Percentiles rank a stretch among this genome's conserved stretches.
Evolutionary conservation across 352 stramenopile species (phyloP).

Genomic region (Globisporangium barbulae): DNA sequence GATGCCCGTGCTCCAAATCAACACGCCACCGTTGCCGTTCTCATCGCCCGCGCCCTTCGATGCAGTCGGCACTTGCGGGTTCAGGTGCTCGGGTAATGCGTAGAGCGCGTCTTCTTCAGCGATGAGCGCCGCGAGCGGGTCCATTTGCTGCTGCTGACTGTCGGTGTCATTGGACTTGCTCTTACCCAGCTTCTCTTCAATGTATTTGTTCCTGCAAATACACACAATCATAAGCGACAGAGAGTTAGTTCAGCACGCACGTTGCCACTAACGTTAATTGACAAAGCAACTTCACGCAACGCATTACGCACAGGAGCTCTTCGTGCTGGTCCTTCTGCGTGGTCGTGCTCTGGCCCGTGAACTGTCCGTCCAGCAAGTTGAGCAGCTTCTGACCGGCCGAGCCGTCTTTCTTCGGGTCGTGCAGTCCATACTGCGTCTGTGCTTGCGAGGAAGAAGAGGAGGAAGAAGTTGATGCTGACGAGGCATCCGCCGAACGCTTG

Average conservation of each 20-base stretch:
- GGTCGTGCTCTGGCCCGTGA: constrained; percentile 64
- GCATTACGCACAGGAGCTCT: constrained; percentile 50
- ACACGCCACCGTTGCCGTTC: constrained; percentile 52
- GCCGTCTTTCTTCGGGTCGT: constrained; percentile 74
- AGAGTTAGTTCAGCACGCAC: neutral
- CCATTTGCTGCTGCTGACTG: neutral
- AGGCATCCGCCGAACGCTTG: neutral
- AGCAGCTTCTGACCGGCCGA: constrained; percentile 67
- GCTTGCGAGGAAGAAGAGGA: constrained; percentile 1
- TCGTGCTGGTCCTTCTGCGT: constrained; percentile 72
- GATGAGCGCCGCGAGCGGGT: constrained; percentile 14
- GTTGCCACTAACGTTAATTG: neutral
- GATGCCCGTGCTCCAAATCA: constrained; percentile 78
- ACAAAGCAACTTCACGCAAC: neutral
- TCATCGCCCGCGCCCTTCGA: constrained; percentile 32
- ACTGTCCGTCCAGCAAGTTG: constrained; percentile 73
- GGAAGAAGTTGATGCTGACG: neutral
- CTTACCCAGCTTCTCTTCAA: constrained; percentile 70
- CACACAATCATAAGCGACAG: neutral
- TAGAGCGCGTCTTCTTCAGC: constrained; percentile 71
- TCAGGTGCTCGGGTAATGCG: constrained; percentile 53
- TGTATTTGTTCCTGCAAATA: constrained; percentile 66
- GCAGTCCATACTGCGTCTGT: constrained; percentile 48
- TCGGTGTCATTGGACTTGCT: constrained; percentile 19
- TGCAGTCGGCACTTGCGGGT: constrained; percentile 35